Conservation (phyloP, 495 filamentous ascomycete genomes). For the Trichoderma reesei region DNA sequence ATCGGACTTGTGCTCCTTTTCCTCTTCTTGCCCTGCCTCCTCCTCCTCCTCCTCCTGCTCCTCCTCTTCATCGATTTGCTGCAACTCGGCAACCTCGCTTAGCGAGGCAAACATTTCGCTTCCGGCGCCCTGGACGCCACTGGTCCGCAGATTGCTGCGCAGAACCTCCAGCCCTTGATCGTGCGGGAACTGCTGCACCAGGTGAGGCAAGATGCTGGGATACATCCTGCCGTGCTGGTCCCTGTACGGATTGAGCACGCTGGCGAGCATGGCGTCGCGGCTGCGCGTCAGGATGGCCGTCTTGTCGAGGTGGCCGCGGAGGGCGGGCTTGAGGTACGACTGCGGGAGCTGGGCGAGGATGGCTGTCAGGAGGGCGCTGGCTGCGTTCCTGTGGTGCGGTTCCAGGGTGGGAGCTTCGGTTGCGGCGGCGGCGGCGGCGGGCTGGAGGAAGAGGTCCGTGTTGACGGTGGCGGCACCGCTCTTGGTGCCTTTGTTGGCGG, state of each 20-base stretch:
- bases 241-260: constrained; percentile 63
- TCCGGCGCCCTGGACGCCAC: background rate
- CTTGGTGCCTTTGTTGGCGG: constrained; percentile 21
- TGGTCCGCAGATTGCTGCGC: constrained; percentile 48
- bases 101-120: constrained; percentile 9
- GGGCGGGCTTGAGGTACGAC: constrained; percentile 47
- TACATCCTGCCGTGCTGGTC: constrained; percentile 46
- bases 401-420: background rate
- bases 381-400: constrained; percentile 28
- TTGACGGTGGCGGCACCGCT: constrained; percentile 33
- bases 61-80: constrained; percentile 37
- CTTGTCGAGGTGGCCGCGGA: constrained; percentile 64
- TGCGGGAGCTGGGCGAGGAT: constrained; percentile 52
- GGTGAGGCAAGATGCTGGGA: constrained; percentile 67
- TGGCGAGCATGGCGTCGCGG: constrained; percentile 63
- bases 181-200: constrained; percentile 49
- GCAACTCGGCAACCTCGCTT: constrained; percentile 43
- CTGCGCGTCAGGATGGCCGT: constrained; percentile 60
- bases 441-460: constrained; percentile 41
- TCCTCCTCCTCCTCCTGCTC: background rate
- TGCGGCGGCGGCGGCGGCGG: constrained; percentile 6
- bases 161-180: constrained; percentile 61
- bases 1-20: background rate
- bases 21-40: constrained; percentile 11
- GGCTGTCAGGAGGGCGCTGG: constrained; percentile 49